phyloP scores from a whole-genome alignment of 371 early-diverging fungal species.

The Rhizopus sp. region DNA sequence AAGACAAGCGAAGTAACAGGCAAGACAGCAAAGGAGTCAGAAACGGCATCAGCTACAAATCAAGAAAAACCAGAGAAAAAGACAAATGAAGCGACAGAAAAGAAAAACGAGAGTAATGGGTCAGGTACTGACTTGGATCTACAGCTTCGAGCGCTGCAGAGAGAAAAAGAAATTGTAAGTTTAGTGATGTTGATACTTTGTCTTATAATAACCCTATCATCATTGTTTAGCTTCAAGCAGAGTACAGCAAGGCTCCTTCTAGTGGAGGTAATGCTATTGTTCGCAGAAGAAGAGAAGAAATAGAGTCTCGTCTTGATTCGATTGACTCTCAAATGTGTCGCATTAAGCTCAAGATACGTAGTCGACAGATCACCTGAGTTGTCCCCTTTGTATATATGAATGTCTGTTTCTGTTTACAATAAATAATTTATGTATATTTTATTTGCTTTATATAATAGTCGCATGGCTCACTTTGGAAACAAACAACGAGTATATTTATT shows the following conservation, averaged over 20 bases:
- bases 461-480: neutral
- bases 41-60: neutral
- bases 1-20: neutral
- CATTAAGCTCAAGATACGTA: slow-evolving; percentile 37
- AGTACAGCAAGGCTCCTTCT: slow-evolving; percentile 58
- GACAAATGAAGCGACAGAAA: neutral
- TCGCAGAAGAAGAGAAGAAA: slow-evolving; percentile 55
- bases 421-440: slow-evolving; percentile 1
- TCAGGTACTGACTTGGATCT: slow-evolving; percentile 18
- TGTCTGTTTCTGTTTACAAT: slow-evolving; percentile 1
- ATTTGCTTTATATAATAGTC: neutral
- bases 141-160: slow-evolving; percentile 18
- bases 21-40: neutral
- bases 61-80: slow-evolving; percentile 3
- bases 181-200: neutral
- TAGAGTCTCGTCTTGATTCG: slow-evolving; percentile 54
- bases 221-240: slow-evolving; percentile 25
- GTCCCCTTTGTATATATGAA: slow-evolving; percentile 2
- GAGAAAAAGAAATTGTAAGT: slow-evolving; percentile 35
- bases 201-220: neutral
- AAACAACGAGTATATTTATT: slow-evolving; percentile 3
- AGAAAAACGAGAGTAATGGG: slow-evolving; percentile 1
- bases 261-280: slow-evolving; percentile 56
- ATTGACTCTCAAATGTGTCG: slow-evolving; percentile 49
- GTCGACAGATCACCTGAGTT: slow-evolving; percentile 20